These are phyloP conservation scores for Potentilla sterilis DNA, from an alignment of 306 rosid genomes.

Conservation along the genomic window DNA sequence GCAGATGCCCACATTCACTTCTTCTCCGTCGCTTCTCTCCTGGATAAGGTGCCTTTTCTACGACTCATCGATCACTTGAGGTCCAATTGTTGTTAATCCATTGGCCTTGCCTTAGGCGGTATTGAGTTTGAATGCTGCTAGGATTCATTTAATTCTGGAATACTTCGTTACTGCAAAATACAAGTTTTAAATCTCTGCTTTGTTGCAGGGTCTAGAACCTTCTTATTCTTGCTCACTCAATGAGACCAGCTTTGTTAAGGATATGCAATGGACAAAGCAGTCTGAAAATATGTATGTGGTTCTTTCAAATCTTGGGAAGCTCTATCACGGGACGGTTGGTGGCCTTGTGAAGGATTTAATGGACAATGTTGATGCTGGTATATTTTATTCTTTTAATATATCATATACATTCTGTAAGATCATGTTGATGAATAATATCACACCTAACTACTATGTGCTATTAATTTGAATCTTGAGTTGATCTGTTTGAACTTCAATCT, in stretches of 20 bases:
- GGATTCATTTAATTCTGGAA: background rate
- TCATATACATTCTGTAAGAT: background rate
- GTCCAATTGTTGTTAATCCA: background rate
- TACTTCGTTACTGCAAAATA: background rate
- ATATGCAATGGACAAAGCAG: conserved; percentile 63
- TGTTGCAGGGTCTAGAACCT: conserved; percentile 55
- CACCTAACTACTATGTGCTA: background rate
- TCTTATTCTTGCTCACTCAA: conserved; percentile 47
- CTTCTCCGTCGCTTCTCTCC: conserved; percentile 48
- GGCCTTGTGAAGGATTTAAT: conserved; percentile 44
- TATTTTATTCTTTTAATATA: background rate
- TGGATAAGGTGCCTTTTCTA: conserved; percentile 41
- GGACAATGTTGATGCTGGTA: conserved; percentile 83
- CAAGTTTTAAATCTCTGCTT: background rate
- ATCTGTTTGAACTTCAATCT: background rate
- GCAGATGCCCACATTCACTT: conserved; percentile 42
- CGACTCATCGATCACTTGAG: background rate
- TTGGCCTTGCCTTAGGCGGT: background rate
- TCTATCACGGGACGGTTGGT: conserved; percentile 52
- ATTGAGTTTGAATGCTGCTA: background rate
- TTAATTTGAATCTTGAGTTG: background rate
- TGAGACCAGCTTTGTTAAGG: conserved; percentile 56
- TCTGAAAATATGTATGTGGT: conserved; percentile 47
- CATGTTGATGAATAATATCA: background rate
- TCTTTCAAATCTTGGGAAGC: conserved; percentile 61